These are phyloP conservation scores for Metschnikowia cerradonensis DNA, from an alignment of 805 yeast species.

Conservation along the genomic window DNA sequence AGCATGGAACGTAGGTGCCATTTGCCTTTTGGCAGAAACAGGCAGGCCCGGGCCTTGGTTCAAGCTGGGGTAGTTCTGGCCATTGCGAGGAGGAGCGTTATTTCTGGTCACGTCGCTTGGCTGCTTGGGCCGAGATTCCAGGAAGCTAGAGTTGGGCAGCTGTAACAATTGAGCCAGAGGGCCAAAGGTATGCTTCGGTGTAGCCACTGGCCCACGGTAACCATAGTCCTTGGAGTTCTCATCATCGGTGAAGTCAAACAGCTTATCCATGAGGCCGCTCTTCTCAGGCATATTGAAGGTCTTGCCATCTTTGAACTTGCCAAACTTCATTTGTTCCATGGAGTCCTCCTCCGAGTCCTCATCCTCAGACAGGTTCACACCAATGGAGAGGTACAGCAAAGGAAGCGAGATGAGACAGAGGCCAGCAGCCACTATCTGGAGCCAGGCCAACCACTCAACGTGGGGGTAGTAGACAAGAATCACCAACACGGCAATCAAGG, in stretches of 20 bases:
- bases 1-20: conserved; percentile 32
- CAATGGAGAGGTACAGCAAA: conserved; percentile 35
- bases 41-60: conserved; percentile 27
- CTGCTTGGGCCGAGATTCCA: conserved; percentile 30
- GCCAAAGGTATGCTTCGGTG: conserved; percentile 2
- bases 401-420: conserved; percentile 51
- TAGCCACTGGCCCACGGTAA: conserved; percentile 10
- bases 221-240: conserved; percentile 9
- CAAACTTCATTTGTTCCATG: conserved; percentile 17
- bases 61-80: not conserved
- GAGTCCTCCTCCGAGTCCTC: conserved; percentile 17
- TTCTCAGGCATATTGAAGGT: not conserved
- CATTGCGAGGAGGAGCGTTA: conserved; percentile 1
- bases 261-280: not conserved
- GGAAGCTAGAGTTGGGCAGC: conserved; percentile 21
- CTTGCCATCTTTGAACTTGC: conserved; percentile 5
- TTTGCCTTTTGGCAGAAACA: conserved; percentile 25
- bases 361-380: conserved; percentile 23
- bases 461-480: conserved; percentile 62
- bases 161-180: conserved; percentile 1
- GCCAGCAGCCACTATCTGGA: conserved; percentile 63
- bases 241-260: conserved; percentile 5
- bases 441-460: conserved; percentile 70
- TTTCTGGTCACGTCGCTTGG: conserved; percentile 30
- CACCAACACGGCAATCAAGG: conserved; percentile 51